phyloP scores from a whole-genome alignment of 306 rosid genomes.

The Cucurbita moschata region DNA sequence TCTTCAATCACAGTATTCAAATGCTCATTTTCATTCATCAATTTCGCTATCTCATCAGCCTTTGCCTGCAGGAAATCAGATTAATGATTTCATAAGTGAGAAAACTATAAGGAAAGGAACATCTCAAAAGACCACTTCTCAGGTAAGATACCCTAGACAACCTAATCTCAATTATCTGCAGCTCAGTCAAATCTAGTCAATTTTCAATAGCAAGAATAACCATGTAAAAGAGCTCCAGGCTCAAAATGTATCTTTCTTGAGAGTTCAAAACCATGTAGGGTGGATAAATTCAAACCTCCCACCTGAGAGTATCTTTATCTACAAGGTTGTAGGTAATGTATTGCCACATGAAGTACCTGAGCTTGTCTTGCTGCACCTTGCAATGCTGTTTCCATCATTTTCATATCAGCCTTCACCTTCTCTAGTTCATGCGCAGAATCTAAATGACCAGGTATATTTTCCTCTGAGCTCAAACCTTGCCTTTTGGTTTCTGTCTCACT shows the following conservation, averaged over 20 bases:
- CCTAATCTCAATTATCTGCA: background rate
- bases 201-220: background rate
- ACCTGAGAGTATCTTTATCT: background rate
- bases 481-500: conserved; percentile 26
- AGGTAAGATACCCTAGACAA: background rate
- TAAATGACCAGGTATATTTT: conserved; percentile 21
- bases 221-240: background rate
- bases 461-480: conserved; percentile 28
- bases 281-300: background rate
- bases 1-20: conserved; percentile 58
- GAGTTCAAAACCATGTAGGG: background rate
- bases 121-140: background rate
- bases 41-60: conserved; percentile 89
- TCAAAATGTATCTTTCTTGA: background rate
- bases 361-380: conserved; percentile 99
- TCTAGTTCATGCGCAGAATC: conserved; percentile 49
- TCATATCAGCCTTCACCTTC: conserved; percentile 65
- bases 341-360: conserved; percentile 48
- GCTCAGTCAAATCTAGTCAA: background rate
- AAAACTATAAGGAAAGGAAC: background rate
- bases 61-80: conserved; percentile 48
- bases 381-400: conserved; percentile 92
- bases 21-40: conserved; percentile 95
- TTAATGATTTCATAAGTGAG: background rate
- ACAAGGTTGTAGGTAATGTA: conserved; percentile 5